Percentiles rank a stretch among this genome's conserved stretches.
phyloP scores from a whole-genome alignment of 495 filamentous ascomycete species.

The Thermochaetoides thermophila region DNA sequence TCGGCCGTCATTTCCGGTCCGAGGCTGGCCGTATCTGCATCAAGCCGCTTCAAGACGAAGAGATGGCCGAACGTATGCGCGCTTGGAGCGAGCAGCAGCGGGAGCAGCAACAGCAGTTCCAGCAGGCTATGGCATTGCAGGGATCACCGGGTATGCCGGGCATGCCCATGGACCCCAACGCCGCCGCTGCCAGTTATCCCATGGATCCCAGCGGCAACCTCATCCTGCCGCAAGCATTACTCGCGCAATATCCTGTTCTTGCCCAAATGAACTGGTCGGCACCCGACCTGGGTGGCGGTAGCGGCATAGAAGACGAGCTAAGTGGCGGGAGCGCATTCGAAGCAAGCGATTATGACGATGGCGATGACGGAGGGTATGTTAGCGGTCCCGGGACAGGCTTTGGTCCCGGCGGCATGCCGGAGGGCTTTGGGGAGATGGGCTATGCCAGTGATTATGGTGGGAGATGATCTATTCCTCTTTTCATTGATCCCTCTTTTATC shows the following conservation, averaged over 20 bases:
- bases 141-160: constrained; percentile 29
- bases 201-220: constrained; percentile 45
- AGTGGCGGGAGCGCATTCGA: constrained; percentile 81
- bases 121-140: constrained; percentile 36
- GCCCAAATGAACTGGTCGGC: constrained; percentile 69
- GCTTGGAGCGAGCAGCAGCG: constrained; percentile 52
- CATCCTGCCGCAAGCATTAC: constrained; percentile 68
- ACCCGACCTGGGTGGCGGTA: constrained; percentile 38
- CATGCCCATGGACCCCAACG: constrained; percentile 30
- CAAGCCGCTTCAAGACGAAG: constrained; percentile 84
- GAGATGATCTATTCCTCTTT: constrained; percentile 11
- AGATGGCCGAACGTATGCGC: constrained; percentile 61
- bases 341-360: constrained; percentile 58
- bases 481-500: neutral
- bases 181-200: constrained; percentile 28
- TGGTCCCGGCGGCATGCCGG: constrained; percentile 32
- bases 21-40: constrained; percentile 95
- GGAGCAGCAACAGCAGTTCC: constrained; percentile 48
- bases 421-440: constrained; percentile 34
- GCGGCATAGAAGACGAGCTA: constrained; percentile 53
- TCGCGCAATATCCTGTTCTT: constrained; percentile 84
- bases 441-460: constrained; percentile 40
- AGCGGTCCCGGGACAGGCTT: constrained; percentile 37
- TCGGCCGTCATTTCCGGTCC: constrained; percentile 91
- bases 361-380: constrained; percentile 44